Evolutionary conservation across 331 rosid species (phyloP).

Genomic region (Arachis monticola): DNA sequence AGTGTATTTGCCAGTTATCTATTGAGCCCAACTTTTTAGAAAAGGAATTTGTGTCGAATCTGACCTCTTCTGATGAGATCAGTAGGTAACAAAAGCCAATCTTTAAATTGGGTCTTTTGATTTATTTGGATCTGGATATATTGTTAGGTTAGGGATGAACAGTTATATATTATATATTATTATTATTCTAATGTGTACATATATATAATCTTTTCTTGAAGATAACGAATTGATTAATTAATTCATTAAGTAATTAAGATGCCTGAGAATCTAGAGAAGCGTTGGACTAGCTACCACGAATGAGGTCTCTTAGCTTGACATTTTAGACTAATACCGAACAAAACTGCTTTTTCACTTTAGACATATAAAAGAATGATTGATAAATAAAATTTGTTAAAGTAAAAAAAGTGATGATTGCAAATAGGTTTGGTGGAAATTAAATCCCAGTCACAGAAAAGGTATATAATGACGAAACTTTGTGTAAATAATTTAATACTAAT

Average conservation of each 20-base stretch:
- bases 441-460: neutral
- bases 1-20: too few relatives aligned
- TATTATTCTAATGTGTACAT: neutral
- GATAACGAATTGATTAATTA: neutral
- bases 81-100: too few relatives aligned
- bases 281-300: constrained; percentile 30
- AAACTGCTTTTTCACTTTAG: neutral
- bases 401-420: constrained; percentile 30
- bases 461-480: neutral
- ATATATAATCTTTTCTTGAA: too few relatives aligned
- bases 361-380: constrained; percentile 15
- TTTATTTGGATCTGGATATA: too few relatives aligned
- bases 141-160: too few relatives aligned
- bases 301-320: constrained; percentile 36
- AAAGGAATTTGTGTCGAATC: too few relatives aligned
- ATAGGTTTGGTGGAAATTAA: neutral
- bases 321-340: constrained; percentile 28
- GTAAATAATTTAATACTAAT: neutral
- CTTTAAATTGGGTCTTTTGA: too few relatives aligned
- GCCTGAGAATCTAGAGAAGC: constrained; percentile 6
- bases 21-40: too few relatives aligned
- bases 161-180: too few relatives aligned
- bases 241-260: neutral
- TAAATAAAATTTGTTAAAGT: constrained; percentile 16
- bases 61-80: too few relatives aligned